phyloP scores from a whole-genome alignment of 1,284 basidiomycete species.

The Fistulina hepatica region DNA sequence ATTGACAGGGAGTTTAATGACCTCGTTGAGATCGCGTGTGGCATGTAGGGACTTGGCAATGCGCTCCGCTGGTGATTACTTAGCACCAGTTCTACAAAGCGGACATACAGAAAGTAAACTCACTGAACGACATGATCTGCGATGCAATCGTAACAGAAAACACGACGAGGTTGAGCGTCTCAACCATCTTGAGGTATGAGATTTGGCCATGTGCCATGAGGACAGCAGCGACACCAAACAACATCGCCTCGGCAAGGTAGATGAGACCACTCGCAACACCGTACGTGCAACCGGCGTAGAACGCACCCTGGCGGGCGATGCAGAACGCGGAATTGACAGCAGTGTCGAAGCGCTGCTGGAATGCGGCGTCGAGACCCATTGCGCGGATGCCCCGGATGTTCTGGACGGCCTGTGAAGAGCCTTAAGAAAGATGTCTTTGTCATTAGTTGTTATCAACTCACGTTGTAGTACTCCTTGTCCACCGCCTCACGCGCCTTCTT shows the following conservation, averaged over 20 bases:
- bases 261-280: slow-evolving; percentile 59
- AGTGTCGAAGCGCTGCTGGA: slow-evolving; percentile 46
- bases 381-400: slow-evolving; percentile 69
- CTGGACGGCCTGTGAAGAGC: slow-evolving; percentile 31
- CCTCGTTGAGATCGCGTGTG: slow-evolving; percentile 49
- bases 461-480: slow-evolving; percentile 67
- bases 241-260: slow-evolving; percentile 63
- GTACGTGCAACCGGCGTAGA: slow-evolving; percentile 56
- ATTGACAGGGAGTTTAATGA: slow-evolving; percentile 39
- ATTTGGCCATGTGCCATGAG: slow-evolving; percentile 60
- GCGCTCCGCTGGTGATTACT: slow-evolving; percentile 36
- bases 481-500: slow-evolving; percentile 64
- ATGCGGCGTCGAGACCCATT: slow-evolving; percentile 70
- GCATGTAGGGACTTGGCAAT: slow-evolving; percentile 31
- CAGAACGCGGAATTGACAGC: slow-evolving; percentile 40
- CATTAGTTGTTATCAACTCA: neutral
- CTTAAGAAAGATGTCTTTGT: slow-evolving; percentile 6
- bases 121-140: slow-evolving; percentile 62
- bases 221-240: slow-evolving; percentile 67
- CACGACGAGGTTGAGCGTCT: slow-evolving; percentile 68
- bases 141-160: slow-evolving; percentile 74
- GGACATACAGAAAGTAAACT: slow-evolving; percentile 19
- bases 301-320: slow-evolving; percentile 51
- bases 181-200: slow-evolving; percentile 61
- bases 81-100: slow-evolving; percentile 10